These are phyloP conservation scores for Podospora tetraspora DNA, from an alignment of 495 filamentous ascomycete species.

Conservation along the genomic window DNA sequence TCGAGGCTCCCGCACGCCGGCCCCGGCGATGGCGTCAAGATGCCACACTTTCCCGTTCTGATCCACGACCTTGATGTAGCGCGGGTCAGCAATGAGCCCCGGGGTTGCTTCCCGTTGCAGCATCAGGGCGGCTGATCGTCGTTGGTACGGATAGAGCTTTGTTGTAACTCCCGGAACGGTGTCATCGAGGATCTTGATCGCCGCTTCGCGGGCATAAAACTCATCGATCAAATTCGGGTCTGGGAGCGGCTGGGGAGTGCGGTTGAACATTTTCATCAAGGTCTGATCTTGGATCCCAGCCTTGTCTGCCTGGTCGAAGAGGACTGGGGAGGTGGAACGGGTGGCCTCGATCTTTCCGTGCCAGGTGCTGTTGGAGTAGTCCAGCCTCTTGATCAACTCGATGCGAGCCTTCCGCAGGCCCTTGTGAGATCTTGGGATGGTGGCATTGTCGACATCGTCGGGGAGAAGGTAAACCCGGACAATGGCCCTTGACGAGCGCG, in stretches of 20 bases:
- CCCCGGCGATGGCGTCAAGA: conserved; percentile 60
- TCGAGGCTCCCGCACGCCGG: conserved; percentile 55
- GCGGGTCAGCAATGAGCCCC: conserved; percentile 63
- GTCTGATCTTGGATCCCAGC: conserved; percentile 40
- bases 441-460: conserved; percentile 54
- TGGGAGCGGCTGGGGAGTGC: conserved; percentile 65
- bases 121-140: conserved; percentile 79
- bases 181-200: conserved; percentile 56
- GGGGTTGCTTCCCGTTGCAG: conserved; percentile 72
- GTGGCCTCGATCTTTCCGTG: conserved; percentile 30
- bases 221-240: conserved; percentile 47
- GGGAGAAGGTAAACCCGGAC: conserved; percentile 63
- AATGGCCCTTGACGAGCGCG: conserved; percentile 21
- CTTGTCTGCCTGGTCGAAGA: background rate
- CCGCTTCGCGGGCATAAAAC: conserved; percentile 52
- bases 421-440: conserved; percentile 40
- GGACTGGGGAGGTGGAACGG: background rate
- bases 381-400: conserved; percentile 49
- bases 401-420: conserved; percentile 43
- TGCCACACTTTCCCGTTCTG: conserved; percentile 64
- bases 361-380: conserved; percentile 55
- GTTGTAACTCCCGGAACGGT: conserved; percentile 60
- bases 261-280: conserved; percentile 84
- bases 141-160: conserved; percentile 70
- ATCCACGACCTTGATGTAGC: conserved; percentile 52